These are phyloP conservation scores for Stagonosporopsis chrysanthemi DNA, from an alignment of 2,329 filamentous ascomycete species.

Conservation along the genomic window DNA sequence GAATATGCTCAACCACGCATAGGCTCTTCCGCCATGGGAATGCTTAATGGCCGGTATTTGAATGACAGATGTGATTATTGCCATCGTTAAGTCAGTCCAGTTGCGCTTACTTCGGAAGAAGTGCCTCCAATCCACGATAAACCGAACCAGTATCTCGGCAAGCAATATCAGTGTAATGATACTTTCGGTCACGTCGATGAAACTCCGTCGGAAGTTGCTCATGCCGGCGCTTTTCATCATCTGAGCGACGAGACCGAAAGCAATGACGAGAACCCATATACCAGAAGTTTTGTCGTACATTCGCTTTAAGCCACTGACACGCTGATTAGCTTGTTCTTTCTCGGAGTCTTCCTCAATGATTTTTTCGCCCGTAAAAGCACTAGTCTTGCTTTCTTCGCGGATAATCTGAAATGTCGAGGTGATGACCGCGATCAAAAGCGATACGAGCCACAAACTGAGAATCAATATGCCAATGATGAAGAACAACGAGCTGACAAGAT, in stretches of 20 bases:
- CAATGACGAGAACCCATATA: constrained; percentile 83
- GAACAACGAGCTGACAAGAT: constrained; percentile 82
- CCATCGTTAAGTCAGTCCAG: constrained; percentile 80
- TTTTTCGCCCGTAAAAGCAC: constrained; percentile 85
- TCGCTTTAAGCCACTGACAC: constrained; percentile 66
- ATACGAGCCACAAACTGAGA: constrained; percentile 95
- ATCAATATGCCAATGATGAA: constrained; percentile 79
- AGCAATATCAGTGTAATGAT: constrained; percentile 80
- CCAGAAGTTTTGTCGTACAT: constrained; percentile 76
- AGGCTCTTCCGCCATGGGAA: constrained; percentile 67
- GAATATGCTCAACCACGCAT: constrained; percentile 90
- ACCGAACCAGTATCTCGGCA: constrained; percentile 81
- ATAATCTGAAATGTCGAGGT: constrained; percentile 99
- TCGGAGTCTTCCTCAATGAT: constrained; percentile 49
- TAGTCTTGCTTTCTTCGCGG: constrained; percentile 91
- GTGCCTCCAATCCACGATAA: constrained; percentile 78
- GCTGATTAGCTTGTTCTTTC: constrained; percentile 48
- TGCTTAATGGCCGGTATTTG: constrained; percentile 81
- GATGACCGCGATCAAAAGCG: constrained; percentile 93
- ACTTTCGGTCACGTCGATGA: constrained; percentile 77
- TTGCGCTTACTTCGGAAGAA: constrained; percentile 81
- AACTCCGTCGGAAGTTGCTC: constrained; percentile 63
- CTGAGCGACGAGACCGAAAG: constrained; percentile 80
- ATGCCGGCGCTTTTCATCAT: constrained; percentile 79
- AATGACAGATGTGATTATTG: constrained; percentile 82